Evolutionary conservation across 345 rosid species (phyloP).

Genomic region (Noccaea caerulescens): DNA sequence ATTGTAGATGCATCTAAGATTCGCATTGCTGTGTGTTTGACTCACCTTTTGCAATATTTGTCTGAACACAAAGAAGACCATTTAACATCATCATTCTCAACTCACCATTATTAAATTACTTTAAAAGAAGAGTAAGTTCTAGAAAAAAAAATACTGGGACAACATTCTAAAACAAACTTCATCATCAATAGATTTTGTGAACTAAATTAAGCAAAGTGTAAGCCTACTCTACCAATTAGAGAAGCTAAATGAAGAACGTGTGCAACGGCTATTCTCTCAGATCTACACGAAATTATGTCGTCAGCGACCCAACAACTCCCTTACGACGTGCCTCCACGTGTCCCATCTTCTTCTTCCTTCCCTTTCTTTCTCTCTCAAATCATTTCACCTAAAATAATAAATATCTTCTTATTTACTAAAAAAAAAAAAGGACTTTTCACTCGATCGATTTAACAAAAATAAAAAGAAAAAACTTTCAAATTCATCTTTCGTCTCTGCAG

Average conservation of each 20-base stretch:
- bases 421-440: background rate
- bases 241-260: conserved; percentile 15
- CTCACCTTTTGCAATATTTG: conserved; percentile 1
- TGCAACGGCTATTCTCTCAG: conserved; percentile 13
- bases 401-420: background rate
- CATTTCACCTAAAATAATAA: conserved; percentile 33
- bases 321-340: conserved; percentile 38
- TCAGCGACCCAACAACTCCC: conserved; percentile 15
- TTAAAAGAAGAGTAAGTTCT: background rate
- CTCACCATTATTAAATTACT: background rate
- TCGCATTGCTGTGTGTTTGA: conserved; percentile 32
- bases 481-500: conserved; percentile 15
- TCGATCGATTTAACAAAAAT: background rate
- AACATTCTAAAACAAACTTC: conserved; percentile 5
- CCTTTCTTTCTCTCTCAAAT: conserved; percentile 34
- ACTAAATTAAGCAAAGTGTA: conserved; percentile 12
- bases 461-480: conserved; percentile 14
- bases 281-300: conserved; percentile 31
- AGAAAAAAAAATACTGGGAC: background rate
- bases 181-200: conserved; percentile 3
- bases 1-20: conserved; percentile 8
- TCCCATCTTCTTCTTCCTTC: conserved; percentile 31
- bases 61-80: background rate
- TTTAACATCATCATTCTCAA: background rate
- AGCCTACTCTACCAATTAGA: background rate